Percentiles rank a stretch among this genome's conserved stretches.
These are phyloP conservation scores for Hygrocybe punicea DNA, from an alignment of 768 basidiomycete genomes.

Conservation along the genomic window DNA sequence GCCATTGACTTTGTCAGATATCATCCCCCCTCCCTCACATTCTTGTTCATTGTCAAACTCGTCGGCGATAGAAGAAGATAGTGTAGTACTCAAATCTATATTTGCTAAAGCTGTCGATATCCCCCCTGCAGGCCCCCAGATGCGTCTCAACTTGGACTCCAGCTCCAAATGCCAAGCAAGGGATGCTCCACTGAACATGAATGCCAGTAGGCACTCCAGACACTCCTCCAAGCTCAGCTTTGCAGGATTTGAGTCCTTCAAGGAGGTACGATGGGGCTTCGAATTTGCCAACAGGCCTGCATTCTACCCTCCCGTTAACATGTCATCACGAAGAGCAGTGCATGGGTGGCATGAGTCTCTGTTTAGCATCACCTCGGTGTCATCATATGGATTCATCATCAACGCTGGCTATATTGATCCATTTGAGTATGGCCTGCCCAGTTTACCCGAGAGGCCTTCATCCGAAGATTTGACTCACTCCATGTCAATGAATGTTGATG, in stretches of 20 bases:
- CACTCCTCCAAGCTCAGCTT: slow-evolving; percentile 62
- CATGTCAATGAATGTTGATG: slow-evolving; percentile 60
- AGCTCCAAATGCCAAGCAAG: slow-evolving; percentile 37
- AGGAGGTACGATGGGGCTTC: slow-evolving; percentile 75
- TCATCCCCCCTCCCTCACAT: slow-evolving; percentile 64
- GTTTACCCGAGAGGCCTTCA: slow-evolving; percentile 50
- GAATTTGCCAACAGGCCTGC: slow-evolving; percentile 64
- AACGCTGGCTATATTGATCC: slow-evolving; percentile 66
- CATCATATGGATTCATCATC: slow-evolving; percentile 70
- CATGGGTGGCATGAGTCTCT: slow-evolving; percentile 56
- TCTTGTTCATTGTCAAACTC: slow-evolving; percentile 47
- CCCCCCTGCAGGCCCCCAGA: slow-evolving; percentile 34
- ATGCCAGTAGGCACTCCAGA: slow-evolving; percentile 35
- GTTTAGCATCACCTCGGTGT: slow-evolving; percentile 75
- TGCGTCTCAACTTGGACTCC: slow-evolving; percentile 41
- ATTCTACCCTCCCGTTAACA: slow-evolving; percentile 57
- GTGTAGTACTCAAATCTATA: slow-evolving; percentile 54
- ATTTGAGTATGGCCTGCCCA: slow-evolving; percentile 65
- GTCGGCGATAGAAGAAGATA: slow-evolving; percentile 47
- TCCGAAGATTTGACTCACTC: slow-evolving; percentile 61
- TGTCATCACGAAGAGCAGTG: slow-evolving; percentile 33
- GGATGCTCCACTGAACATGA: slow-evolving; percentile 14
- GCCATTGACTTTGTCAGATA: slow-evolving; percentile 65
- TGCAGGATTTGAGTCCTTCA: slow-evolving; percentile 68
- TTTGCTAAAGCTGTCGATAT: slow-evolving; percentile 45